Conservation (phyloP, 23 red algal species). For the Gracilaria domingensis region DNA sequence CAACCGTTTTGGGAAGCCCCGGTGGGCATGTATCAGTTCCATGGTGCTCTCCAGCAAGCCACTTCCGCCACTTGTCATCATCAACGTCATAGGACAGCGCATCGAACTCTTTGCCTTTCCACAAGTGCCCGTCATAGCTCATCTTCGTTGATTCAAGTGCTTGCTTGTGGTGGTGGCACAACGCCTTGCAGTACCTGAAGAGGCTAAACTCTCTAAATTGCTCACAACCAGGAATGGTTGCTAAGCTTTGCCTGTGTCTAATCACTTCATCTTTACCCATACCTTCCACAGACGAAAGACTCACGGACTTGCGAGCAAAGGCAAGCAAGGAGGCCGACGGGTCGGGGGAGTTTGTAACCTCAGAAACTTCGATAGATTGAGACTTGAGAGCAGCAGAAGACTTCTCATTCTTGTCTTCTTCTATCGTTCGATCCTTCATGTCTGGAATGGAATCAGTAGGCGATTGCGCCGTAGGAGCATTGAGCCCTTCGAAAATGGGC, state of each 20-base stretch:
- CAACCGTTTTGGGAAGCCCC: not conserved
- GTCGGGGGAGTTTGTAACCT: not conserved
- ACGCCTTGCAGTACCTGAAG: slow-evolving; percentile 1
- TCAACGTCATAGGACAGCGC: slow-evolving; percentile 22
- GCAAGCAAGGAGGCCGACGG: slow-evolving; percentile 5
- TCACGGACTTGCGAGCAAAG: slow-evolving; percentile 2
- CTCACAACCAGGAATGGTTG: slow-evolving; percentile 20
- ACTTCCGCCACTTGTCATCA: slow-evolving; percentile 1
- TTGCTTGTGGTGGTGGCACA: slow-evolving; percentile 25
- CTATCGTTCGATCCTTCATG: not conserved
- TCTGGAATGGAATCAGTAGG: not conserved
- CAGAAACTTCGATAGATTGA: not conserved
- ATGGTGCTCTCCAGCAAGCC: not conserved
- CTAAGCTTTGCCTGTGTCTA: slow-evolving; percentile 17
- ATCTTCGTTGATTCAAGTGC: slow-evolving; percentile 16
- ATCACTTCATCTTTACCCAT: not conserved
- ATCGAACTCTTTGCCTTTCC: slow-evolving; percentile 13
- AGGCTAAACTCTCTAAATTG: slow-evolving; percentile 9
- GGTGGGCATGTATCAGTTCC: not conserved
- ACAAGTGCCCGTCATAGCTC: not conserved
- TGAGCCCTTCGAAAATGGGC: not conserved
- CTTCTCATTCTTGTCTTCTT: not conserved
- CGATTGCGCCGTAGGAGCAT: not conserved
- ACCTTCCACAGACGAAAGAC: not conserved
- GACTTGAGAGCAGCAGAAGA: not conserved